Conservation (phyloP, 805 yeast species). For the Myxozyma monticola region DNA sequence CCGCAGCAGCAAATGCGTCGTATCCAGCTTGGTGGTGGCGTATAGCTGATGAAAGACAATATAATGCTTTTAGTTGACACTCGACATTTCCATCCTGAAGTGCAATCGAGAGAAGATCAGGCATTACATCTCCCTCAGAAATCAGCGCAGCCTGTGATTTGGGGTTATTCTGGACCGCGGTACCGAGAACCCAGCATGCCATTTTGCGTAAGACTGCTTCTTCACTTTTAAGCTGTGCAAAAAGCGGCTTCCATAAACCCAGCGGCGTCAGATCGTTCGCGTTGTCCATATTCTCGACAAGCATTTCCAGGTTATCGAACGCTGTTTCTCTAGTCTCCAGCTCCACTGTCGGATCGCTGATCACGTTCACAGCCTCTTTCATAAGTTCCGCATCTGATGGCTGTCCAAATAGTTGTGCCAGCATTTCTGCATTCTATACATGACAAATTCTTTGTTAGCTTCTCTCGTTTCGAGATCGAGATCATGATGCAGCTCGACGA, state of each 20-base stretch:
- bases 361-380: slow-evolving; percentile 70
- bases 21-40: slow-evolving; percentile 66
- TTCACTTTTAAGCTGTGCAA: slow-evolving; percentile 52
- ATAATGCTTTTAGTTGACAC: slow-evolving; percentile 64
- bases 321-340: slow-evolving; percentile 70
- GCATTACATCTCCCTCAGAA: slow-evolving; percentile 36
- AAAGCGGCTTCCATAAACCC: slow-evolving; percentile 73
- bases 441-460: neutral
- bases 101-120: slow-evolving; percentile 36
- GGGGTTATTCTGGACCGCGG: slow-evolving; percentile 90
- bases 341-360: slow-evolving; percentile 57
- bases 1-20: slow-evolving; percentile 50
- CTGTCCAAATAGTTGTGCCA: slow-evolving; percentile 73
- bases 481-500: neutral
- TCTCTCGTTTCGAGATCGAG: neutral
- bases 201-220: slow-evolving; percentile 51
- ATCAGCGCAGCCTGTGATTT: slow-evolving; percentile 55
- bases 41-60: slow-evolving; percentile 72
- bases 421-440: slow-evolving; percentile 62
- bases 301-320: slow-evolving; percentile 88
- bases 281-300: slow-evolving; percentile 89
- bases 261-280: slow-evolving; percentile 87
- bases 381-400: slow-evolving; percentile 88
- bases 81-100: slow-evolving; percentile 33
- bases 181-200: slow-evolving; percentile 77